Evolutionary conservation across 441 rosid genomes (phyloP).

Genomic region (Corymbia calophylla): DNA sequence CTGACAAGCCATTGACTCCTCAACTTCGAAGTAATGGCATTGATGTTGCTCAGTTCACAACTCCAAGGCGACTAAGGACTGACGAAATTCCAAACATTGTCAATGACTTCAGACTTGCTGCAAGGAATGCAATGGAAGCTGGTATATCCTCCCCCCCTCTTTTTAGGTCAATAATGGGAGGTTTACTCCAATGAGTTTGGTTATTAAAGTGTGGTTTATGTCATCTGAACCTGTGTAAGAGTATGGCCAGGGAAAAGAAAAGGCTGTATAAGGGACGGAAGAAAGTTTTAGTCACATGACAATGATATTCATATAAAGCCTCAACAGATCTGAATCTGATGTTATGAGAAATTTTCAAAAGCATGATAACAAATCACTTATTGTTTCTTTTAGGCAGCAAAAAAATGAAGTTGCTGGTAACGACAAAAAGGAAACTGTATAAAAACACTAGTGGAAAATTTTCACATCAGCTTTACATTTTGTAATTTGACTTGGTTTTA

Average conservation of each 20-base stretch:
- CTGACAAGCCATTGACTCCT: conserved; percentile 37
- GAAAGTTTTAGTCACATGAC: neutral
- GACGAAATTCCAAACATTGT: conserved; percentile 44
- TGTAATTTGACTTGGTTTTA: neutral
- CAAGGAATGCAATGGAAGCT: conserved; percentile 54
- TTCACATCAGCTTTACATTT: neutral
- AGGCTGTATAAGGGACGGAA: neutral
- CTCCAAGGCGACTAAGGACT: conserved; percentile 29
- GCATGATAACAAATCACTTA: neutral
- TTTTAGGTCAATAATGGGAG: neutral
- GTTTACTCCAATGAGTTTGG: neutral
- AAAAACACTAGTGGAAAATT: neutral
- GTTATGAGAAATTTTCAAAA: neutral
- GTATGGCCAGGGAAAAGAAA: neutral
- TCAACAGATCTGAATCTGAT: neutral
- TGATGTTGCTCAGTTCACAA: conserved; percentile 24
- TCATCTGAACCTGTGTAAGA: neutral
- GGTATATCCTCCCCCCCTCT: conserved; percentile 14
- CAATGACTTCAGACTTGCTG: conserved; percentile 46
- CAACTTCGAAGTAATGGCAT: conserved; percentile 29
- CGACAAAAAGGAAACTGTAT: neutral
- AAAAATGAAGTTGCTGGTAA: neutral
- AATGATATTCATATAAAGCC: neutral
- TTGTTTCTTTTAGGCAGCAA: neutral
- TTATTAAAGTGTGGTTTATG: neutral